These are phyloP conservation scores for Penicillium argentinense DNA, from an alignment of 495 filamentous ascomycete genomes.

Conservation along the genomic window DNA sequence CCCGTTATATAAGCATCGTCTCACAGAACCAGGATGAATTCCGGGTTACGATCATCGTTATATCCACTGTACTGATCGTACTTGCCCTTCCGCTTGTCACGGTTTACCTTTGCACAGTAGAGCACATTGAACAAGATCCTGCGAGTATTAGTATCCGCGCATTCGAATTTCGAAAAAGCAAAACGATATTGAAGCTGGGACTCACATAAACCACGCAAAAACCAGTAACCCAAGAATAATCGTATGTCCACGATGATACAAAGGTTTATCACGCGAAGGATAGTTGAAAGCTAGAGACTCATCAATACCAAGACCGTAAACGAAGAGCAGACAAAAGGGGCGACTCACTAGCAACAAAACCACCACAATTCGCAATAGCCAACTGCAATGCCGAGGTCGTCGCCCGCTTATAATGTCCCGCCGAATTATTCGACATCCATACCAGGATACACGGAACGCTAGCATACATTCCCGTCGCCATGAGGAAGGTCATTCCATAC, in stretches of 20 bases:
- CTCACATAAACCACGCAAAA: conserved; percentile 66
- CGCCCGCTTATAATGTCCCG: conserved; percentile 62
- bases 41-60: conserved; percentile 66
- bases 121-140: conserved; percentile 64
- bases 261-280: conserved; percentile 48
- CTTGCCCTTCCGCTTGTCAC: conserved; percentile 62
- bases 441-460: conserved; percentile 51
- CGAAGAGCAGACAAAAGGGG: conserved; percentile 22
- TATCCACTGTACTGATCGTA: conserved; percentile 57
- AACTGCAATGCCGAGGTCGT: conserved; percentile 56
- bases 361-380: conserved; percentile 56
- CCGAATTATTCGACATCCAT: conserved; percentile 60
- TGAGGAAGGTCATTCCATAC: conserved; percentile 57
- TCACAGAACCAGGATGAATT: conserved; percentile 62
- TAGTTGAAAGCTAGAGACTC: conserved; percentile 55
- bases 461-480: conserved; percentile 51
- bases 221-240: conserved; percentile 57
- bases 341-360: conserved; percentile 52
- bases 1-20: too few relatives aligned
- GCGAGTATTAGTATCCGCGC: neutral
- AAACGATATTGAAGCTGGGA: too few relatives aligned
- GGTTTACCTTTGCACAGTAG: conserved; percentile 65
- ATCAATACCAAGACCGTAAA: conserved; percentile 5
- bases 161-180: too few relatives aligned
- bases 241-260: conserved; percentile 55